Percentiles rank a stretch among this genome's conserved stretches.
Evolutionary conservation across 208 protist species (phyloP).

Genomic region (Trypanosoma congolense): DNA sequence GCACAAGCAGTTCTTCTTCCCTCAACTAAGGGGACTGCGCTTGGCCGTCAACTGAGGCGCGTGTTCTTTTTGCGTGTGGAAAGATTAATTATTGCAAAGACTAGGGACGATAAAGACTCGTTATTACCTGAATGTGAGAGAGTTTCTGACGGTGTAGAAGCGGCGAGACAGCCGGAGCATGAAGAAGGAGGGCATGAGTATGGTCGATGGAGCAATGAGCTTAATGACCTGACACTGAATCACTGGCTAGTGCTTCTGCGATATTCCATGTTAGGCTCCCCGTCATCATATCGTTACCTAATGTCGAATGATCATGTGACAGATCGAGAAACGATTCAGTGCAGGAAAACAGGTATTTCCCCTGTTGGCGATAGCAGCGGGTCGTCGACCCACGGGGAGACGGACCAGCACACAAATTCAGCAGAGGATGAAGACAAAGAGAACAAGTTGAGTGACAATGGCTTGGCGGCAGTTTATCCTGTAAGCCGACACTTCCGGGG

Average conservation of each 20-base stretch:
- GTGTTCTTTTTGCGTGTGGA: slow-evolving; percentile 17
- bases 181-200: not conserved
- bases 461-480: not conserved
- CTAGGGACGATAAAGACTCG: no score
- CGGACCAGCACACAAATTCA: not conserved
- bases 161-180: not conserved
- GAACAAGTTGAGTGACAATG: not conserved
- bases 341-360: no score
- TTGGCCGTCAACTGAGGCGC: slow-evolving; percentile 14
- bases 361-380: no score
- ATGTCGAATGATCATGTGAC: no score
- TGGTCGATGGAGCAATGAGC: slow-evolving; percentile 9
- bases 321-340: no score
- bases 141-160: not conserved
- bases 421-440: not conserved
- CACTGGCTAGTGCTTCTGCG: slow-evolving; percentile 23
- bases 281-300: slow-evolving; percentile 21
- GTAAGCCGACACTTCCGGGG: not conserved
- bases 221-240: slow-evolving; percentile 17
- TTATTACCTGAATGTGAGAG: not conserved
- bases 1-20: slow-evolving; percentile 21
- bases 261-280: slow-evolving; percentile 2
- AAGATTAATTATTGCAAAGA: slow-evolving; percentile 4
- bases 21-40: slow-evolving; percentile 15
- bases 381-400: no score